Evolutionary conservation across 805 yeast species (phyloP).

Genomic region (Maudiozyma bulderi): DNA sequence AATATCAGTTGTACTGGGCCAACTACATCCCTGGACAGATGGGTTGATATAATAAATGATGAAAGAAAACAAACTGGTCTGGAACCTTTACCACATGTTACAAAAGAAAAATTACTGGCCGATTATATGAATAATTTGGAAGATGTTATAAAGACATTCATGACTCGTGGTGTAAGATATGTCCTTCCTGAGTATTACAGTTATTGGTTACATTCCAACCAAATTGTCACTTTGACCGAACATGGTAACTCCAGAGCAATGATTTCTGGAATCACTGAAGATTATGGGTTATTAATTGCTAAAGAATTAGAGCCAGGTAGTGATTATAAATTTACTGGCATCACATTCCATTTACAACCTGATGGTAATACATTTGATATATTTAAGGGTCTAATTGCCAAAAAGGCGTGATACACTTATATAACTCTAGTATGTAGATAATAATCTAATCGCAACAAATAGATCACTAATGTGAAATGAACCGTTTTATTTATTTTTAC

Average conservation of each 20-base stretch:
- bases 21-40: constrained; percentile 74
- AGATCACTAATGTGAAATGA: not conserved
- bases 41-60: constrained; percentile 52
- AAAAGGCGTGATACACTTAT: constrained; percentile 29
- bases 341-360: constrained; percentile 68
- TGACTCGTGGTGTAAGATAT: constrained; percentile 53
- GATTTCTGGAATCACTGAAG: constrained; percentile 72
- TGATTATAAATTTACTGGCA: constrained; percentile 41
- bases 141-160: constrained; percentile 48
- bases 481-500: no score
- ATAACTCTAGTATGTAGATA: not conserved
- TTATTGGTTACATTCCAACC: constrained; percentile 78
- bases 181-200: constrained; percentile 65
- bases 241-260: constrained; percentile 45
- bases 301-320: constrained; percentile 44
- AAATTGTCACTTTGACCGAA: constrained; percentile 59
- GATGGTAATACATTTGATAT: constrained; percentile 97
- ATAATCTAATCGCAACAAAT: not conserved
- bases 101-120: constrained; percentile 41
- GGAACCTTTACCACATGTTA: constrained; percentile 33
- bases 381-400: constrained; percentile 76
- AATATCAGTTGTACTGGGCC: constrained; percentile 83
- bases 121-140: constrained; percentile 57
- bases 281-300: constrained; percentile 76
- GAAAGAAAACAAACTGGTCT: constrained; percentile 27